phyloP scores from a whole-genome alignment of 2,329 filamentous ascomycete species.

The Talaromyces marneffei region DNA sequence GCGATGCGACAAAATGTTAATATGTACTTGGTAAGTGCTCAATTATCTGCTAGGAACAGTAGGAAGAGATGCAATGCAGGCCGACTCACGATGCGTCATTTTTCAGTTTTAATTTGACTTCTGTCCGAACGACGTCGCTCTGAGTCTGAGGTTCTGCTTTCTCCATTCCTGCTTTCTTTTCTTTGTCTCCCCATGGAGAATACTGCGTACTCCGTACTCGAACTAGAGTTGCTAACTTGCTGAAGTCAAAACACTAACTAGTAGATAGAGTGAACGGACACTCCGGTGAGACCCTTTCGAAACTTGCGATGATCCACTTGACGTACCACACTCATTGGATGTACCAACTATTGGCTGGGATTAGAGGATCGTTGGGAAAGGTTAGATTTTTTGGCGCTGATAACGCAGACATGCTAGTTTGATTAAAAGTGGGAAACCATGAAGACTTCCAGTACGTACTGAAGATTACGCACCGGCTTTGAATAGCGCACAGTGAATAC shows the following conservation, averaged over 20 bases:
- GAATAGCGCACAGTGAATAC: not conserved
- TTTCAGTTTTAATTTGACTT: not conserved
- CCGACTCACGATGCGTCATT: not conserved
- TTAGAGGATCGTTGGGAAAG: constrained; percentile 2
- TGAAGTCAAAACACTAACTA: not conserved
- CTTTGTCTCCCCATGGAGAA: not conserved
- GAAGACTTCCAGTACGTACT: not conserved
- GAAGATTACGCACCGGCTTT: too few relatives aligned
- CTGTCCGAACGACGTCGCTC: not conserved
- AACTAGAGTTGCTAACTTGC: too few relatives aligned
- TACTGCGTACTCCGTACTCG: too few relatives aligned
- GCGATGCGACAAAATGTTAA: not conserved
- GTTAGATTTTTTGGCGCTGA: constrained; percentile 1
- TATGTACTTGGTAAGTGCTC: not conserved
- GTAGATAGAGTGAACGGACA: not conserved
- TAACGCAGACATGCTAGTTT: not conserved
- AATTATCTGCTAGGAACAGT: not conserved
- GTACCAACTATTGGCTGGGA: not conserved
- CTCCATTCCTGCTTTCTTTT: constrained; percentile 1
- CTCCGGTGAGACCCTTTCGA: constrained; percentile 6
- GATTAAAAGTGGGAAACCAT: not conserved
- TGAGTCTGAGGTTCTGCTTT: not conserved
- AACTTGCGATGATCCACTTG: not conserved
- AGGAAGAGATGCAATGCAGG: not conserved
- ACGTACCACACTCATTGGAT: not conserved